Conservation (phyloP, 495 filamentous ascomycete species). For the Talaromyces nanjingensis region DNA sequence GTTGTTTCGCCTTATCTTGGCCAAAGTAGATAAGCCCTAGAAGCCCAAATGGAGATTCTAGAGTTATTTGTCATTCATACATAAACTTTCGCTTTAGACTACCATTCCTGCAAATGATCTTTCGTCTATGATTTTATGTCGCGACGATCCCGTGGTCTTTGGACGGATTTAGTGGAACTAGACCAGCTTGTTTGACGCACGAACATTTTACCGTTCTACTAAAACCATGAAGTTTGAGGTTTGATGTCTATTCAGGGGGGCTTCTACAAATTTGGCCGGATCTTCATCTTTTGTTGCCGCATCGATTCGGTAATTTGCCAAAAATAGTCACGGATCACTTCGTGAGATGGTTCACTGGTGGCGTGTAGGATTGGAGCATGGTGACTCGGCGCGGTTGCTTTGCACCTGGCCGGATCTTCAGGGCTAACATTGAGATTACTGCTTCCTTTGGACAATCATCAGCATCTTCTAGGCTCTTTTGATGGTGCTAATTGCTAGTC, state of each 20-base stretch:
- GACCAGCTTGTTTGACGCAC: not conserved
- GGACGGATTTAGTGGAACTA: not conserved
- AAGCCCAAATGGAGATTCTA: not conserved
- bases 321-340: not conserved
- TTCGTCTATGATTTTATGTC: not conserved
- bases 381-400: no score
- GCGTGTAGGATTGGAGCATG: no score
- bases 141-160: not conserved
- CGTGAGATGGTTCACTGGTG: not conserved
- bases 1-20: not conserved
- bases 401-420: not conserved
- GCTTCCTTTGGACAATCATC: not conserved
- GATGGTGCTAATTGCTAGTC: not conserved
- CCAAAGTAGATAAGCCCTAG: not conserved
- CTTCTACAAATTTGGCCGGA: not conserved
- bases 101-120: not conserved
- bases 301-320: not conserved
- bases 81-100: not conserved
- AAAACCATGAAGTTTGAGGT: not conserved
- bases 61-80: not conserved
- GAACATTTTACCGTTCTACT: not conserved
- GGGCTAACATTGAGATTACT: not conserved
- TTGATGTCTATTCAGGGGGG: not conserved
- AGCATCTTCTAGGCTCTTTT: not conserved
- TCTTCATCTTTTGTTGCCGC: not conserved